These are phyloP conservation scores for Colletotrichum abscissum DNA, from an alignment of 2,329 filamentous ascomycete genomes.

Conservation along the genomic window DNA sequence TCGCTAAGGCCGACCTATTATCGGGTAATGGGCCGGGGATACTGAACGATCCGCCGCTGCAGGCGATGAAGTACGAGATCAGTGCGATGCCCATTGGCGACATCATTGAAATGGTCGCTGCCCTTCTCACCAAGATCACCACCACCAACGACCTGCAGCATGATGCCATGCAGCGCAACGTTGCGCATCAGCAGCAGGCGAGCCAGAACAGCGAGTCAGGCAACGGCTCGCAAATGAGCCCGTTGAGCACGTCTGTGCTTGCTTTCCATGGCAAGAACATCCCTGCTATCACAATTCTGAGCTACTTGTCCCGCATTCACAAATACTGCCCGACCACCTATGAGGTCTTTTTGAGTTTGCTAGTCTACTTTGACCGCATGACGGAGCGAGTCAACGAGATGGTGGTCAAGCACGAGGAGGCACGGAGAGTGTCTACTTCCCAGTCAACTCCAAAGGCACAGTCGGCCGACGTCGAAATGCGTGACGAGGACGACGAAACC, in stretches of 20 bases:
- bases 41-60: slow-evolving; percentile 61
- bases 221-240: slow-evolving; percentile 70
- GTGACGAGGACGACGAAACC: slow-evolving; percentile 54
- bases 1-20: slow-evolving; percentile 82
- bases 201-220: slow-evolving; percentile 56
- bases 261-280: slow-evolving; percentile 99
- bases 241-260: slow-evolving; percentile 75
- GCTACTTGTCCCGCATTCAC: slow-evolving; percentile 95
- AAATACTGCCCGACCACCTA: slow-evolving; percentile 99
- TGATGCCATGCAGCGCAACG: slow-evolving; percentile 84
- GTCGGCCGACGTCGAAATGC: slow-evolving; percentile 48
- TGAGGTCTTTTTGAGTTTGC: slow-evolving; percentile 93
- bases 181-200: slow-evolving; percentile 68
- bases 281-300: slow-evolving; percentile 94
- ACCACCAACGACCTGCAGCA: slow-evolving; percentile 96
- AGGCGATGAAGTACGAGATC: slow-evolving; percentile 85
- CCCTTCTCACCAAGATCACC: slow-evolving; percentile 95
- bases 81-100: slow-evolving; percentile 97
- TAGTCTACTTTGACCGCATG: slow-evolving; percentile 99
- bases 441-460: slow-evolving; percentile 40
- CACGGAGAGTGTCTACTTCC: slow-evolving; percentile 50
- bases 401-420: slow-evolving; percentile 75
- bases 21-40: slow-evolving; percentile 62
- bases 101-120: slow-evolving; percentile 99
- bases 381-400: slow-evolving; percentile 92